These are phyloP conservation scores for Hepatocystis sp. DNA, from an alignment of 169 alveolate genomes.

Conservation along the genomic window DNA sequence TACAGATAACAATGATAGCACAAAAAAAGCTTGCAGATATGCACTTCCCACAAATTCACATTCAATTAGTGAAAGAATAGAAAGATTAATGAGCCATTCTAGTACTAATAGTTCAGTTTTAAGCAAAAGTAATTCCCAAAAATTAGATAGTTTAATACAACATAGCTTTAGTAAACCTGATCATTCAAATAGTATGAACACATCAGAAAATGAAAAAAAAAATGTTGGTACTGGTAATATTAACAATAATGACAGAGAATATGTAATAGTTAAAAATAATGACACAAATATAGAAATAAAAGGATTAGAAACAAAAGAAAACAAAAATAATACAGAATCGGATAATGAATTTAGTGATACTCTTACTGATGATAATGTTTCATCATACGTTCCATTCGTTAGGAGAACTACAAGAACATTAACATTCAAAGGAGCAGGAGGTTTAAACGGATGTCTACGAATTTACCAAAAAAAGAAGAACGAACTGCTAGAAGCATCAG, in stretches of 20 bases:
- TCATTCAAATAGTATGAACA: conserved; percentile 28
- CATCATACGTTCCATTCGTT: conserved; percentile 45
- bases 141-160: conserved; percentile 35
- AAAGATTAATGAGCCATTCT: conserved; percentile 38
- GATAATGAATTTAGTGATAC: conserved; percentile 1
- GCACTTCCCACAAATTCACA: conserved; percentile 20
- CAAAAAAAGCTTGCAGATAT: not conserved
- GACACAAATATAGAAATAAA: not conserved
- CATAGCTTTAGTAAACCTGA: conserved; percentile 48
- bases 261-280: not conserved
- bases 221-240: too few species aligned
- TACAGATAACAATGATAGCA: not conserved
- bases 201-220: conserved; percentile 19
- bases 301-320: not conserved
- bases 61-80: conserved; percentile 56
- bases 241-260: not conserved
- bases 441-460: conserved; percentile 65
- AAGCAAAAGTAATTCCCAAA: conserved; percentile 36
- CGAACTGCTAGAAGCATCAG: conserved; percentile 46
- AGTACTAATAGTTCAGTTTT: conserved; percentile 18
- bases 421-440: conserved; percentile 65
- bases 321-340: conserved; percentile 1
- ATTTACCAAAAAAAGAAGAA: conserved; percentile 54
- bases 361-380: conserved; percentile 25
- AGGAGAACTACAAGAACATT: conserved; percentile 73